Conservation (phyloP, 75 land plant species). For the Chamaecyparis obtusa region DNA sequence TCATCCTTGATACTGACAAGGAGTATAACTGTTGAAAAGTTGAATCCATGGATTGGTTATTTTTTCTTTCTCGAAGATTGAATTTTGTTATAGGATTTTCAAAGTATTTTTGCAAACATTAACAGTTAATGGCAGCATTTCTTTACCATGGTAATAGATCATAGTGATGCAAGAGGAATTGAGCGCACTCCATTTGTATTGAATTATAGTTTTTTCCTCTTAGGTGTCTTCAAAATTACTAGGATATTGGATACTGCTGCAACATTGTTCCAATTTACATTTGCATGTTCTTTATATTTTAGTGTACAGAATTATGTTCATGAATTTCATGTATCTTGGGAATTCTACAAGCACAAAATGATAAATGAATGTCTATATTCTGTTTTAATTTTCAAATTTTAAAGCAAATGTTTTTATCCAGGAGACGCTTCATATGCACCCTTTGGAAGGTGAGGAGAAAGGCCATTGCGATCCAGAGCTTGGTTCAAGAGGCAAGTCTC, state of each 20-base stretch:
- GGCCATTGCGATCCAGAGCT: conserved; percentile 1
- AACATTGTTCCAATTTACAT: neutral
- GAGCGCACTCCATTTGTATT: neutral
- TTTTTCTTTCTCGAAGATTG: neutral
- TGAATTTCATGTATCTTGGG: neutral
- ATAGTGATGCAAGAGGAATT: neutral
- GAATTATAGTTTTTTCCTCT: neutral
- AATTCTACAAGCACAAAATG: neutral
- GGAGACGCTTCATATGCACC: conserved; percentile 51
- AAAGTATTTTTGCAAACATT: neutral
- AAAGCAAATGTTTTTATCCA: neutral
- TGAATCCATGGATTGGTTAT: neutral
- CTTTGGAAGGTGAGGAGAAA: conserved; percentile 5
- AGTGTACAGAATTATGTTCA: neutral
- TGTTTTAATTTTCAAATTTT: neutral
- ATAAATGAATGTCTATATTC: neutral
- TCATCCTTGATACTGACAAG: neutral
- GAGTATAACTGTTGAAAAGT: neutral
- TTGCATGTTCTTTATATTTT: neutral
- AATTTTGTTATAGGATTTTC: too few relatives aligned
- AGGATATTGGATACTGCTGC: neutral
- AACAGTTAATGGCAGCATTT: neutral
- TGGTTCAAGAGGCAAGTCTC: neutral
- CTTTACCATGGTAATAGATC: neutral
- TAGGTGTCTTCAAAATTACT: neutral